A percentile compares a stretch with the other conserved stretches of the same genome.
These are phyloP conservation scores for Kwoniella dendrophila DNA, from an alignment of 768 basidiomycete genomes.

Conservation along the genomic window DNA sequence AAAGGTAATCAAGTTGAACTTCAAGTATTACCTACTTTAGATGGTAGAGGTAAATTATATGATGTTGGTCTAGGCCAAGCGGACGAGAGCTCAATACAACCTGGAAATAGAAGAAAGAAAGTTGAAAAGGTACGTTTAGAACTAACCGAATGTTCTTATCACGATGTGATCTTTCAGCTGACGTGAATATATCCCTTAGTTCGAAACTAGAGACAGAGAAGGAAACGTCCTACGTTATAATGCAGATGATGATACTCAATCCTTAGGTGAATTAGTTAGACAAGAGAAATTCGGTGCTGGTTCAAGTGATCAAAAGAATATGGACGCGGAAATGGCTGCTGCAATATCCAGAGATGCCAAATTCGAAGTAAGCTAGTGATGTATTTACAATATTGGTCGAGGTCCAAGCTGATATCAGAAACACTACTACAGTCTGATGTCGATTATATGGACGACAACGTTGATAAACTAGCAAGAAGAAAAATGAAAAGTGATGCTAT, in stretches of 20 bases:
- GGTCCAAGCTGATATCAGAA: neutral
- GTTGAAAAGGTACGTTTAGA: conserved; percentile 69
- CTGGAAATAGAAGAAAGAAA: conserved; percentile 74
- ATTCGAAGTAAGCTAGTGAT: conserved; percentile 66
- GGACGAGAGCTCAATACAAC: conserved; percentile 61
- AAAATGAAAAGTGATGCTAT: conserved; percentile 96
- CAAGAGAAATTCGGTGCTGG: conserved; percentile 91
- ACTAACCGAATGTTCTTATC: neutral
- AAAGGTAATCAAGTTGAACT: conserved; percentile 65
- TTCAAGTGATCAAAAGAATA: conserved; percentile 82
- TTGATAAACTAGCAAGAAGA: conserved; percentile 83
- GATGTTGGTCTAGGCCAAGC: conserved; percentile 75
- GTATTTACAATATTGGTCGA: neutral
- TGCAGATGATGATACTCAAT: conserved; percentile 82
- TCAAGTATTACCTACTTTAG: conserved; percentile 85
- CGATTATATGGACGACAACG: conserved; percentile 97
- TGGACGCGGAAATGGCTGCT: conserved; percentile 85
- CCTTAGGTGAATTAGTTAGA: conserved; percentile 86
- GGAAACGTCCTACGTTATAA: conserved; percentile 87
- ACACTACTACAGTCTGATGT: conserved; percentile 66
- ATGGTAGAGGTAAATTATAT: conserved; percentile 80
- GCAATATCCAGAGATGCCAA: conserved; percentile 86
- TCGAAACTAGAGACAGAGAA: conserved; percentile 90
- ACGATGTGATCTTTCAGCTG: conserved; percentile 5
- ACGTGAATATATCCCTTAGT: conserved; percentile 60